A percentile compares a stretch with the other conserved stretches of the same genome.
phyloP scores from a whole-genome alignment of 805 yeast genomes.

The Helenozyma rhizophorensis region DNA sequence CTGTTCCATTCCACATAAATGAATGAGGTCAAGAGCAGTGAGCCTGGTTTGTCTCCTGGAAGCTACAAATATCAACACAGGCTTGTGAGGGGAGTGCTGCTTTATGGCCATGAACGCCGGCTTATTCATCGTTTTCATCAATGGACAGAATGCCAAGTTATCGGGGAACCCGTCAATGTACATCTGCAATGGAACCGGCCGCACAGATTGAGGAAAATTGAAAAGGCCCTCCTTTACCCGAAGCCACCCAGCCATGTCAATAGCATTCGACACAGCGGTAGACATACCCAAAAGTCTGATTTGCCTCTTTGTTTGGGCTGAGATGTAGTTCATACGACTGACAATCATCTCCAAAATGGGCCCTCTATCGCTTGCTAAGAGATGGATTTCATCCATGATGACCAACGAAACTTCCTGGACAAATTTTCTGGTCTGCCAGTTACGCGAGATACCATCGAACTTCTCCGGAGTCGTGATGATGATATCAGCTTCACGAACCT shows the following conservation, averaged over 20 bases:
- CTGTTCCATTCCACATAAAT: slow-evolving; percentile 73
- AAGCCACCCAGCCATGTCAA: slow-evolving; percentile 83
- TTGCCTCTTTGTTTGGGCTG: slow-evolving; percentile 55
- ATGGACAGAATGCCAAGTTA: slow-evolving; percentile 72
- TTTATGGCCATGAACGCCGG: slow-evolving; percentile 92
- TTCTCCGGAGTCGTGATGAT: slow-evolving; percentile 83
- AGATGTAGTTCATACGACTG: slow-evolving; percentile 75
- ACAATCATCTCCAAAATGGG: slow-evolving; percentile 86
- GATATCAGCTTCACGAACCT: slow-evolving; percentile 65
- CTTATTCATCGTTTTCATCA: slow-evolving; percentile 84
- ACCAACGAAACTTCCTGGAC: slow-evolving; percentile 72
- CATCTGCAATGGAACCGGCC: slow-evolving; percentile 85
- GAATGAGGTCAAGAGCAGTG: slow-evolving; percentile 74
- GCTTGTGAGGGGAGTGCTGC: slow-evolving; percentile 82
- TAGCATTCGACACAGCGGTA: slow-evolving; percentile 82
- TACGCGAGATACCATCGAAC: slow-evolving; percentile 83
- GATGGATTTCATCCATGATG: slow-evolving; percentile 82
- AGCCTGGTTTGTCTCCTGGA: slow-evolving; percentile 79
- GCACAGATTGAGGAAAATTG: slow-evolving; percentile 75
- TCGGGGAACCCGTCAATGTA: slow-evolving; percentile 85
- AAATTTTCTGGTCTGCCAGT: slow-evolving; percentile 75
- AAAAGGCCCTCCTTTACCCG: slow-evolving; percentile 71
- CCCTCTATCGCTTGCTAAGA: slow-evolving; percentile 81
- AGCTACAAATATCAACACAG: slow-evolving; percentile 80
- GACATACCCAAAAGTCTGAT: slow-evolving; percentile 73